Conservation (phyloP, 1,284 basidiomycete species). For the Papiliotrema nemorosa region DNA sequence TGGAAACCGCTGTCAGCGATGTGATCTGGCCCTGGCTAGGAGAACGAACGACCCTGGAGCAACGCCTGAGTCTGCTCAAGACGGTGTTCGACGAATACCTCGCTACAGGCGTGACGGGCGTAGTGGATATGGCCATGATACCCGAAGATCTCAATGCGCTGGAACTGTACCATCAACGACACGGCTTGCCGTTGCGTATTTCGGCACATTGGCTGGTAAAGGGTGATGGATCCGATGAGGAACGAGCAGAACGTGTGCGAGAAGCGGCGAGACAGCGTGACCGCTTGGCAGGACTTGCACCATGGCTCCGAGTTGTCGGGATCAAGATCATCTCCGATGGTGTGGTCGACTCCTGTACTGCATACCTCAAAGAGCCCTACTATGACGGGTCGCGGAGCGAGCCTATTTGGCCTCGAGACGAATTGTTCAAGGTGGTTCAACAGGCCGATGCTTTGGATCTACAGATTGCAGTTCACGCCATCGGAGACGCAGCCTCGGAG, state of each 20-base stretch:
- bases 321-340: slow-evolving; percentile 39
- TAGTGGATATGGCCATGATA: slow-evolving; percentile 30
- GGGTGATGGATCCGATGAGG: slow-evolving; percentile 14
- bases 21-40: slow-evolving; percentile 32
- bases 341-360: slow-evolving; percentile 33
- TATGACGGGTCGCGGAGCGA: slow-evolving; percentile 14
- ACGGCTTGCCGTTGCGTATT: slow-evolving; percentile 22
- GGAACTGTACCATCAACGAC: slow-evolving; percentile 16
- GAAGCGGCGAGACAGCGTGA: slow-evolving; percentile 18
- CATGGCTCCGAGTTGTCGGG: slow-evolving; percentile 25
- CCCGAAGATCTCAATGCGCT: slow-evolving; percentile 25
- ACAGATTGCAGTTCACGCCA: slow-evolving; percentile 31
- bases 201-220: slow-evolving; percentile 22
- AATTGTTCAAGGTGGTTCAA: slow-evolving; percentile 18
- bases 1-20: slow-evolving; percentile 25
- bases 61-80: slow-evolving; percentile 14
- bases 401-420: slow-evolving; percentile 29
- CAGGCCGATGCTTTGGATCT: slow-evolving; percentile 27
- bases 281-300: slow-evolving; percentile 9
- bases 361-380: slow-evolving; percentile 30
- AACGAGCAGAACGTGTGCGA: slow-evolving; percentile 14
- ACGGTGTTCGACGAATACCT: slow-evolving; percentile 20
- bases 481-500: slow-evolving; percentile 32
- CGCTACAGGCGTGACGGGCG: slow-evolving; percentile 25
- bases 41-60: slow-evolving; percentile 9